A percentile compares a stretch with the other conserved stretches of the same genome.
phyloP scores from a whole-genome alignment of 169 alveolate species.

The Eimeria maxima region DNA sequence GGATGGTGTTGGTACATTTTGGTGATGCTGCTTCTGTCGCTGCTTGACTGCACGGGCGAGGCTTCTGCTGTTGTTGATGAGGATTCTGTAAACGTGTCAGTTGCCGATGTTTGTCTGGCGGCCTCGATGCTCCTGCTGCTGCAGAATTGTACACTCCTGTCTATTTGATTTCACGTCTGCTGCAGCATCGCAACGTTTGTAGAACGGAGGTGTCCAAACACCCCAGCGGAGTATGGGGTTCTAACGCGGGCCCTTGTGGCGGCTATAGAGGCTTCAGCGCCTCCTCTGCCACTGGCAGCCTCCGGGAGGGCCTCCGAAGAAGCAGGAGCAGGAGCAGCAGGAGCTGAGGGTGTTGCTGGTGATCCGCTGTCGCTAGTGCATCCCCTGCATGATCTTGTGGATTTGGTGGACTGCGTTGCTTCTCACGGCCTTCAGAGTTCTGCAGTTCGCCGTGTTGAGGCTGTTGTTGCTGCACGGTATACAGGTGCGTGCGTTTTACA shows the following conservation, averaged over 20 bases:
- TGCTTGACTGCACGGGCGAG: too few relatives aligned
- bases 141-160: background rate
- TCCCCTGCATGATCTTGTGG: slow-evolving; percentile 41
- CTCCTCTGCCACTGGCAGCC: background rate
- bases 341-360: background rate
- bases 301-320: too few relatives aligned
- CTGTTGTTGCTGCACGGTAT: slow-evolving; percentile 3
- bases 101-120: background rate
- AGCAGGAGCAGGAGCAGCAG: too few relatives aligned
- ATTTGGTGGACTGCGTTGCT: slow-evolving; percentile 27
- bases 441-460: slow-evolving; percentile 2
- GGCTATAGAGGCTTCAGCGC: background rate
- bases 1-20: background rate
- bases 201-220: slow-evolving; percentile 6
- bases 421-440: slow-evolving; percentile 41
- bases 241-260: slow-evolving; percentile 28
- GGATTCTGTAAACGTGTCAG: background rate
- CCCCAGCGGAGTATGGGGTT: slow-evolving; percentile 6
- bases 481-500: background rate
- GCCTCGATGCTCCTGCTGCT: slow-evolving; percentile 5
- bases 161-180: background rate
- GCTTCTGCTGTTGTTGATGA: too few relatives aligned
- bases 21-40: background rate
- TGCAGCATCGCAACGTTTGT: slow-evolving; percentile 51
- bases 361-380: slow-evolving; percentile 57